These are phyloP conservation scores for Krasilnikovozyma curviuscula DNA, from an alignment of 768 basidiomycete genomes.

Conservation along the genomic window DNA sequence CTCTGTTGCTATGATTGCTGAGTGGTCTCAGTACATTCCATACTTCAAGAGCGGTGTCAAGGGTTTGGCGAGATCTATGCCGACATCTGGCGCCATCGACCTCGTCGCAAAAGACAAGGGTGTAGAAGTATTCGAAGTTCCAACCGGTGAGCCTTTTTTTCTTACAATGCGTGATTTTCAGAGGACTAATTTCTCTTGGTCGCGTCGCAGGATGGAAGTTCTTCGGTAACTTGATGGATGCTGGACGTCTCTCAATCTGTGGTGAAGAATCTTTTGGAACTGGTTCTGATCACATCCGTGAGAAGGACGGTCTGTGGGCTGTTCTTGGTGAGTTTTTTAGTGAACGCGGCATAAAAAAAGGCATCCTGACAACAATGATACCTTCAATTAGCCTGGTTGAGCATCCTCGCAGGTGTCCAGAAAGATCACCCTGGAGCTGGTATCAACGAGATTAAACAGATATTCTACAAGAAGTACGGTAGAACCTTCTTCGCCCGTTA, in stretches of 20 bases:
- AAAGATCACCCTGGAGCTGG: constrained; percentile 61
- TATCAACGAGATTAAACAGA: constrained; percentile 74
- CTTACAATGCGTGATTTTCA: neutral
- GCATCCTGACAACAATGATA: neutral
- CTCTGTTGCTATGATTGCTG: constrained; percentile 94
- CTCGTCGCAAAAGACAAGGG: constrained; percentile 86
- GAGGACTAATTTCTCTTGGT: neutral
- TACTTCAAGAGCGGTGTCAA: constrained; percentile 53
- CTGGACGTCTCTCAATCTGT: constrained; percentile 89
- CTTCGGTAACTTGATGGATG: constrained; percentile 99
- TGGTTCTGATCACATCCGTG: constrained; percentile 98
- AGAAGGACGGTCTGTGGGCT: constrained; percentile 99
- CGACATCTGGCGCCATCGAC: constrained; percentile 90
- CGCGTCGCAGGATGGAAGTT: constrained; percentile 76
- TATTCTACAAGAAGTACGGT: constrained; percentile 80
- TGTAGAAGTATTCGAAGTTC: constrained; percentile 83
- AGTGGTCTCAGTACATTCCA: constrained; percentile 47
- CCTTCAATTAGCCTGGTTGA: constrained; percentile 60
- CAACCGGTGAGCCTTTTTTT: constrained; percentile 46
- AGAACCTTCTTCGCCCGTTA: constrained; percentile 97
- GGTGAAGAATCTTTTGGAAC: constrained; percentile 99
- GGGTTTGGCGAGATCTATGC: constrained; percentile 92
- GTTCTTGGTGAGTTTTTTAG: constrained; percentile 49
- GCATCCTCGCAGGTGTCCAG: constrained; percentile 75
- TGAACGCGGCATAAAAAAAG: neutral